Evolutionary conservation across 805 yeast species (phyloP), one percentile per base, ranked within the genome.

Genomic region (Suhomyces prunicola): DNA sequence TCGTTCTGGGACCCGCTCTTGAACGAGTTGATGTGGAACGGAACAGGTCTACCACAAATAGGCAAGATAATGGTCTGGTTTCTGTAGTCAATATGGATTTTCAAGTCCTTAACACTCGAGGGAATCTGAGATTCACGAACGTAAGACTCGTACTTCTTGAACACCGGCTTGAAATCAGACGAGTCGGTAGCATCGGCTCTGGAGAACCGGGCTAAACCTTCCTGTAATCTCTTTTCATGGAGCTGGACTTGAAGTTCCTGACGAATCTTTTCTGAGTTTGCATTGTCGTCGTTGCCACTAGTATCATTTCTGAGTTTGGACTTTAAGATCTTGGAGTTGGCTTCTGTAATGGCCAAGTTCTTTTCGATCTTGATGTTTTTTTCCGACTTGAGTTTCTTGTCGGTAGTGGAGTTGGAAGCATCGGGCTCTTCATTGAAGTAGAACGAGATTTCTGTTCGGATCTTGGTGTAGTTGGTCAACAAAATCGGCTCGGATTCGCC

Each of bases 1-100:
- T 94, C 99, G 58, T 87, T 90, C 65, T 91, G 92, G 9, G 96
- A 88, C 48, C 97, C 98, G 66, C 90, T 92, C 65, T 92, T 93
- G 74, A 88, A 92, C 4, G 97, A 79, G 68, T 90, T 90, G 65
- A 93, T 91, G 69, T 93, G 99, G 78, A 94, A 93, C 23, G 99
- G 99, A 50, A 94, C 98, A 1, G 98, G 97, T 64, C 98, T 81
- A 57, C 99, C 99, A 63, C 87, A 83, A 54, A 93, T 87, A 49
- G 99, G 99, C 54, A 93, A 74, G 55, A 93, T 83, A 52, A 93
- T 87, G 1, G 97, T 88, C 71, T 92, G 97, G 53, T 88, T 82
- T 64, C 88, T 90, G 67, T 83, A 79, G 68, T 93, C 99, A 53
- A 94, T 91, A 67, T 87, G 92, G 55, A 93, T 84, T 65, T 85